These are phyloP conservation scores for Blastomyces gilchristii DNA, from an alignment of 2,329 filamentous ascomycete genomes.

Conservation along the genomic window DNA sequence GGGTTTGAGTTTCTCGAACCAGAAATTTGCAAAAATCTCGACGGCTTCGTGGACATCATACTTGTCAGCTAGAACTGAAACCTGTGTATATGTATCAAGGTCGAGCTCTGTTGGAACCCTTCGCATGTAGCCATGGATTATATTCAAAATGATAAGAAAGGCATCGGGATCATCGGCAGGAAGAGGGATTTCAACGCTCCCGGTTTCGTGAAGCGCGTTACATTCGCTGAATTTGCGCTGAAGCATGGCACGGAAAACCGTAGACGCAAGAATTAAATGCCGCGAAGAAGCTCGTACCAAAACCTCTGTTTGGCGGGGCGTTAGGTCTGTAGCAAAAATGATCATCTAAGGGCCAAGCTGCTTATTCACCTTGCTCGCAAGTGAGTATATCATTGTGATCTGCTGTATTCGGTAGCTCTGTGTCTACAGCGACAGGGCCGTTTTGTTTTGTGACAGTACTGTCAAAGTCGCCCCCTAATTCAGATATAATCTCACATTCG, in stretches of 20 bases:
- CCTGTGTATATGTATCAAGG: conserved; percentile 12
- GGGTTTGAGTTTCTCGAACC: conserved; percentile 14
- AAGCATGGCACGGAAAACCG: conserved; percentile 17
- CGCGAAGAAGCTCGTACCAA: conserved; percentile 14
- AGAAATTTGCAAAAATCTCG: conserved; percentile 15
- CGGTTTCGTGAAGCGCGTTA: conserved; percentile 10
- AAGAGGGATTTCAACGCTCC: conserved; percentile 16
- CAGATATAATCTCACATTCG: conserved; percentile 9
- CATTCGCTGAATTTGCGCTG: conserved; percentile 15
- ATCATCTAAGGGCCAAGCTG: not conserved
- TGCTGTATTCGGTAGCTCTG: not conserved
- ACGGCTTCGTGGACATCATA: conserved; percentile 15
- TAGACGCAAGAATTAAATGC: conserved; percentile 15
- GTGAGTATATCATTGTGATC: not conserved
- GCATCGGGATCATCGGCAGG: conserved; percentile 25
- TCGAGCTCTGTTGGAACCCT: conserved; percentile 17
- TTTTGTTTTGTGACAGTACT: not conserved
- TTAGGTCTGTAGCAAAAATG: not conserved
- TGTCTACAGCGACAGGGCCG: not conserved
- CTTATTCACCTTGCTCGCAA: conserved; percentile 15
- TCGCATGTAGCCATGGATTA: conserved; percentile 24
- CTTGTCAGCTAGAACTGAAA: conserved; percentile 17
- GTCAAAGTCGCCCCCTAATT: not conserved
- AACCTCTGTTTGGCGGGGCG: conserved; percentile 10
- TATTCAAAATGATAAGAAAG: conserved; percentile 23